Conservation (phyloP, 805 yeast species). For the Wickerhamiella sergipiensis region DNA sequence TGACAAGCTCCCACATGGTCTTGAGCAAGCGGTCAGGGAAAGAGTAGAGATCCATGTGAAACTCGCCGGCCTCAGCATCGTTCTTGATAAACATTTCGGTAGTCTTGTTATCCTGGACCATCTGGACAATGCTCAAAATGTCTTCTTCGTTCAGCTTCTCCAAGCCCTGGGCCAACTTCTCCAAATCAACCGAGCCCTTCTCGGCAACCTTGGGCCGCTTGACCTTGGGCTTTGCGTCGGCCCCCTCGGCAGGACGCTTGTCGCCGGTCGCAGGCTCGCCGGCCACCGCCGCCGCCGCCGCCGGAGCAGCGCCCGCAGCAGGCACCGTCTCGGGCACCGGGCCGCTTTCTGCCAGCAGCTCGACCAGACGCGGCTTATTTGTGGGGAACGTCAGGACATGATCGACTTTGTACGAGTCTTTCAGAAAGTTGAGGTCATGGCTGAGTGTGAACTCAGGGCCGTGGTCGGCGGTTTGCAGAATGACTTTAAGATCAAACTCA, state of each 20-base stretch:
- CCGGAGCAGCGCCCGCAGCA: conserved; percentile 16
- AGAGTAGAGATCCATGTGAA: conserved; percentile 88
- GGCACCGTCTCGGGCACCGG: conserved; percentile 44
- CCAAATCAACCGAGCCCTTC: conserved; percentile 65
- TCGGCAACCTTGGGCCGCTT: conserved; percentile 29
- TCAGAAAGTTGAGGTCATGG: conserved; percentile 79
- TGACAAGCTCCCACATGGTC: conserved; percentile 89
- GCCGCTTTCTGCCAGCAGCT: conserved; percentile 68
- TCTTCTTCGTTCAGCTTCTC: conserved; percentile 87
- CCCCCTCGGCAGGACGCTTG: conserved; percentile 27
- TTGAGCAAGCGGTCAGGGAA: conserved; percentile 81
- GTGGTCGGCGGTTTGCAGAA: conserved; percentile 64
- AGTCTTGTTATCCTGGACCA: conserved; percentile 93
- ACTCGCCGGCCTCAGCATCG: conserved; percentile 93
- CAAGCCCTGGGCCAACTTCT: conserved; percentile 77
- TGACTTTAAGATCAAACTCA: conserved; percentile 79
- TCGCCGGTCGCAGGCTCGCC: conserved; percentile 20
- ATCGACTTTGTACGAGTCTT: conserved; percentile 63
- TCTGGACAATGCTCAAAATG: conserved; percentile 84
- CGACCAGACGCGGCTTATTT: conserved; percentile 56
- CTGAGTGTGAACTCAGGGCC: conserved; percentile 76
- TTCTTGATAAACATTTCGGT: conserved; percentile 91
- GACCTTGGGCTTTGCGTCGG: conserved; percentile 18
- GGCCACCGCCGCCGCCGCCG: conserved; percentile 7
- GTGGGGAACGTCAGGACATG: conserved; percentile 67